Percentiles rank a stretch among this genome's conserved stretches.
phyloP scores from a whole-genome alignment of 2,329 filamentous ascomycete species.

The Aspergillus fumigatus region DNA sequence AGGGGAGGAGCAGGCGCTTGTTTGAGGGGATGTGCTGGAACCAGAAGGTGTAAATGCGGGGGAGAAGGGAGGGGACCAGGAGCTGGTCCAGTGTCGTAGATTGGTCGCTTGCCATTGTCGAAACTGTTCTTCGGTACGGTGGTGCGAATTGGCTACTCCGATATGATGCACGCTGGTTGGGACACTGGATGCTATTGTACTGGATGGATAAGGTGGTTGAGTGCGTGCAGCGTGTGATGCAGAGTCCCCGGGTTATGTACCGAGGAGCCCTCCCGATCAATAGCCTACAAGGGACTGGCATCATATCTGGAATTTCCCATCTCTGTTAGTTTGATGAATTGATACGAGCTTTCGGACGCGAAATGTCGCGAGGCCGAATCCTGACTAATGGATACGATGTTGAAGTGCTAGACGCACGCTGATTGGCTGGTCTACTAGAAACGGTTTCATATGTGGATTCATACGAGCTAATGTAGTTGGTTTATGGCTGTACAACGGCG shows the following conservation, averaged over 20 bases:
- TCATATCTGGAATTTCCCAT: too few species aligned
- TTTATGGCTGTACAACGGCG: too few species aligned
- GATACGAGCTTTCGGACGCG: background rate
- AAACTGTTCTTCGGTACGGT: background rate
- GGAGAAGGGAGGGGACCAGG: background rate
- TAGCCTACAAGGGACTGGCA: too few species aligned
- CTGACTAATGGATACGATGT: background rate
- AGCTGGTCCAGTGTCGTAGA: background rate
- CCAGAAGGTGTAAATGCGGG: conserved; percentile 3
- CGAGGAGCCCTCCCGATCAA: too few species aligned
- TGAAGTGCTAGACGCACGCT: background rate
- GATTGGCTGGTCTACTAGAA: background rate
- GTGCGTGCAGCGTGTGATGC: too few species aligned
- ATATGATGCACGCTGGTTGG: background rate
- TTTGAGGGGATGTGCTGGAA: conserved; percentile 4
- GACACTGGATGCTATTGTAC: background rate
- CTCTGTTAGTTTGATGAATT: too few species aligned
- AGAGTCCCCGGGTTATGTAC: too few species aligned
- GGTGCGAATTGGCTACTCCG: background rate
- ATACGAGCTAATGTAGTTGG: too few species aligned
- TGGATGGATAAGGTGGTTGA: too few species aligned
- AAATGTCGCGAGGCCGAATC: background rate
- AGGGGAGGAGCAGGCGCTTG: conserved; percentile 1
- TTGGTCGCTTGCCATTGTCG: background rate
- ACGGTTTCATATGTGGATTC: background rate